Percentiles rank a stretch among this genome's conserved stretches.
Conservation (phyloP, 495 filamentous ascomycete species). For the Penicillium bialowiezense region DNA sequence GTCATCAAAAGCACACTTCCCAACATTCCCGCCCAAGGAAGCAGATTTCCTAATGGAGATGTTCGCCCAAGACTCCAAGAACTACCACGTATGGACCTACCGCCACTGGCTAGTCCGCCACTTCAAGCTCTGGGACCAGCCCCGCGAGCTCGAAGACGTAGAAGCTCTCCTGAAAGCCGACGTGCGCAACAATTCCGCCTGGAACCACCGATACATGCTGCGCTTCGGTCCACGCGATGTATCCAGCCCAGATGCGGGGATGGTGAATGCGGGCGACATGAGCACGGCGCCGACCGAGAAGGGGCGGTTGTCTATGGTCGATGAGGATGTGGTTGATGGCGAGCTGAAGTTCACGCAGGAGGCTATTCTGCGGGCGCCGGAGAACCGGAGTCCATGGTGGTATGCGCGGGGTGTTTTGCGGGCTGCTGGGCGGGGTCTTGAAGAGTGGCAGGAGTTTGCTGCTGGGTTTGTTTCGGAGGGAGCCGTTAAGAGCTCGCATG, state of each 20-base stretch:
- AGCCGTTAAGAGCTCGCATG: constrained; percentile 70
- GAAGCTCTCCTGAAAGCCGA: constrained; percentile 70
- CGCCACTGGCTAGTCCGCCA: constrained; percentile 87
- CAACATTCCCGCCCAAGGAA: constrained; percentile 58
- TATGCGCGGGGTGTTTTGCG: constrained; percentile 77
- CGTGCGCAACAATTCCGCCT: constrained; percentile 92
- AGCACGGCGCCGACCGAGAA: constrained; percentile 40
- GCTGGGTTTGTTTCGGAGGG: constrained; percentile 56
- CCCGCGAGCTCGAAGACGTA: constrained; percentile 65
- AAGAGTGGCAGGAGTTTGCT: constrained; percentile 61
- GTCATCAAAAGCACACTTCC: constrained; percentile 53
- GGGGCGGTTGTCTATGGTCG: constrained; percentile 43
- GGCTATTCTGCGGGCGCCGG: constrained; percentile 74
- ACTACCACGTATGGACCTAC: constrained; percentile 98
- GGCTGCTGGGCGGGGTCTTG: constrained; percentile 57
- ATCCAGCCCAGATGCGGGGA: constrained; percentile 37
- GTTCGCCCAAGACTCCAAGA: constrained; percentile 85
- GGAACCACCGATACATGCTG: constrained; percentile 93
- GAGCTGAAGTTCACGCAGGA: constrained; percentile 71
- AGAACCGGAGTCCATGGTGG: constrained; percentile 92
- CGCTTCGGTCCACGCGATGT: constrained; percentile 63
- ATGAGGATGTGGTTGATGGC: constrained; percentile 62
- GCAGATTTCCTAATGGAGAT: constrained; percentile 72
- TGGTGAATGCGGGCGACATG: constrained; percentile 38
- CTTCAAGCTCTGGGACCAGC: constrained; percentile 66